phyloP scores from a whole-genome alignment of 2,329 filamentous ascomycete genomes.

The Dothiorella sarmentorum region DNA sequence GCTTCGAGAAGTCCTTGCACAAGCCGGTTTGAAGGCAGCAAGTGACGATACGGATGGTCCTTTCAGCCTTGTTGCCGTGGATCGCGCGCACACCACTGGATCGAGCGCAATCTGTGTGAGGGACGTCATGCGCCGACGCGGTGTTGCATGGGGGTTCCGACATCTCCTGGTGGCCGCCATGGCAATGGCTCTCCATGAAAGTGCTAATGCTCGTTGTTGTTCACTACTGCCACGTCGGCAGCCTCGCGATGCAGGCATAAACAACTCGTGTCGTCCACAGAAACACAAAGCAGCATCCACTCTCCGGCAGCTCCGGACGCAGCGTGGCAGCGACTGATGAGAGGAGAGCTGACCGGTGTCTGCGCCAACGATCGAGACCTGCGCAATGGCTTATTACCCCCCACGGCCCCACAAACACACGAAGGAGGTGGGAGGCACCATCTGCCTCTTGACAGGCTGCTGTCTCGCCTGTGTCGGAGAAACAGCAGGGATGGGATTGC shows the following conservation, averaged over 20 bases:
- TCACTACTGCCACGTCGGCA: slow-evolving; percentile 3
- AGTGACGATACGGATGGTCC: neutral
- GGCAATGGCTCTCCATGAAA: neutral
- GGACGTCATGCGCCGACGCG: slow-evolving; percentile 9
- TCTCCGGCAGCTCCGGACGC: slow-evolving; percentile 7
- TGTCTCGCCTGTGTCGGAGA: slow-evolving; percentile 23
- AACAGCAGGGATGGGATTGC: neutral
- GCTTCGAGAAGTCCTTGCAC: slow-evolving; percentile 13
- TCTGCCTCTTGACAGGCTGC: slow-evolving; percentile 31
- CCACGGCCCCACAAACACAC: slow-evolving; percentile 26
- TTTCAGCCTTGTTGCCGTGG: slow-evolving; percentile 15
- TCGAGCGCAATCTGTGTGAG: neutral
- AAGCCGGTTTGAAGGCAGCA: slow-evolving; percentile 8
- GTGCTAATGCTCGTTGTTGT: neutral
- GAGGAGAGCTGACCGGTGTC: slow-evolving; percentile 27
- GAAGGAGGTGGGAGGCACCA: slow-evolving; percentile 27
- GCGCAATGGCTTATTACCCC: slow-evolving; percentile 5
- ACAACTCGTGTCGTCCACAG: slow-evolving; percentile 4
- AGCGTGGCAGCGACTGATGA: no score
- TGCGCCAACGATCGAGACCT: slow-evolving; percentile 12
- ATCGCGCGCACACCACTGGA: neutral
- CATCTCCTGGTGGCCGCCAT: slow-evolving; percentile 5
- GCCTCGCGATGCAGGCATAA: neutral
- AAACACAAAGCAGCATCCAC: slow-evolving; percentile 26
- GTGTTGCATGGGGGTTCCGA: slow-evolving; percentile 8